Conservation (phyloP, 2,329 filamentous ascomycete species). For the Calonectria multiphialidica region DNA sequence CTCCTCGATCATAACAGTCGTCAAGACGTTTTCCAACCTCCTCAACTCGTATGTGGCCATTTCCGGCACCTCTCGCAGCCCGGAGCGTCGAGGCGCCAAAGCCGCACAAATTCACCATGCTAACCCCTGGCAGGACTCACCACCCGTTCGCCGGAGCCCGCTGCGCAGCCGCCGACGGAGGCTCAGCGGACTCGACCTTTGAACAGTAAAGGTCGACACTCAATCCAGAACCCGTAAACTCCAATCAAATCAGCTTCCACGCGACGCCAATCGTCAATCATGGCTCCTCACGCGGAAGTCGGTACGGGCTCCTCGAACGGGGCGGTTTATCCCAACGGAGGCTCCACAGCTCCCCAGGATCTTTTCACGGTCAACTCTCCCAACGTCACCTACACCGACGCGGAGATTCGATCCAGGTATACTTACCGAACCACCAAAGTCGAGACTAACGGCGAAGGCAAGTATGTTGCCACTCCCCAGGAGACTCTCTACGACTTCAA, state of each 20-base stretch:
- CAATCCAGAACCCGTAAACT: conserved; percentile 45
- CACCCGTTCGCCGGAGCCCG: conserved; percentile 97
- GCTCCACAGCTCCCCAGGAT: conserved; percentile 62
- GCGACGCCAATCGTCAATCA: conserved; percentile 57
- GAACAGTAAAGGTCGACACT: conserved; percentile 64
- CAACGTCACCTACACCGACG: conserved; percentile 91
- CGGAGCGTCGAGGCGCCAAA: neutral
- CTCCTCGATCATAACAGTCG: conserved; percentile 71
- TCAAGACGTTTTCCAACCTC: conserved; percentile 99
- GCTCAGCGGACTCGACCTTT: conserved; percentile 78
- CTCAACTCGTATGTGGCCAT: conserved; percentile 86
- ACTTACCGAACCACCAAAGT: conserved; percentile 95
- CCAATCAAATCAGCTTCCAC: conserved; percentile 38
- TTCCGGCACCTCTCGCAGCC: neutral
- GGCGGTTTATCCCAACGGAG: conserved; percentile 63
- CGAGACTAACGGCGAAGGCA: conserved; percentile 76
- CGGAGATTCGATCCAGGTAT: conserved; percentile 93
- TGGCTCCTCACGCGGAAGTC: conserved; percentile 91
- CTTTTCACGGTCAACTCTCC: conserved; percentile 91
- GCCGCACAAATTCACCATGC: conserved; percentile 26
- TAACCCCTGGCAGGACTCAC: conserved; percentile 75
- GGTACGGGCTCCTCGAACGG: conserved; percentile 69
- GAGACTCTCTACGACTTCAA: conserved; percentile 98
- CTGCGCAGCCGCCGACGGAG: conserved; percentile 89
- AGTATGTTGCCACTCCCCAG: conserved; percentile 85